Base-by-base conservation (phyloP, 1,284 basidiomycete genomes). In the Irpex lacteus region DNA sequence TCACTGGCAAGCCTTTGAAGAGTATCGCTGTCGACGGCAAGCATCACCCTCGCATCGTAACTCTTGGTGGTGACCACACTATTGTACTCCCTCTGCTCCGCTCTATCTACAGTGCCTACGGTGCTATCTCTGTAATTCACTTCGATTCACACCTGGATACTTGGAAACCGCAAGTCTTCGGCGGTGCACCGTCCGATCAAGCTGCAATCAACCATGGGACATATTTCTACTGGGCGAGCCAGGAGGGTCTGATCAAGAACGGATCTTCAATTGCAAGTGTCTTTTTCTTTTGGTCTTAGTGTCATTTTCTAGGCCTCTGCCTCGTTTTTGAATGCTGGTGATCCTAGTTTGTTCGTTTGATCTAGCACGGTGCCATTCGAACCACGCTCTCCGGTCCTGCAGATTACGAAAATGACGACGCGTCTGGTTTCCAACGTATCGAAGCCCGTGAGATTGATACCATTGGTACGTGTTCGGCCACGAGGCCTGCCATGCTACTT, bases 241-340 rank as follows among this genome's bases (percentile, higher is more conserved):
- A 87, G 70, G 91, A 92, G 73, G 90, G 91, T 4, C 75, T 92
- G 50, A 87, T 92, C 66, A 82, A 78, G 68, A 91, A 92, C 66
- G 90, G 90, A 69, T 84, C 86, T 59, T 94, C 91, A 72, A 92
- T 91, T 87, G 89, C 87, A 89, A 90, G 89, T 89, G 71, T 80
- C 74, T 73, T 63, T 68, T 67, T 67, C 65, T 54, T 63, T 66
- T 65, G 63, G 53, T 52, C 53, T 47, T 34, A 26, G 54, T 56
- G 54, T 32, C 11, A 13, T 68, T 59, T 49, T 63, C 70, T 66
- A 62, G 65, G 55, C 21, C 34, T 19, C 47, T 56, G 9, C n/a
- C 26, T 36, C 32, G 21, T 11, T 36, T 9, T 34, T 56, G 34
- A 32, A 56, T 62, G 55, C 67, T 78, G 79, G 83, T 85, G 89